Evolutionary conservation across 2,329 filamentous ascomycete genomes (phyloP), one percentile per base, ranked within the genome.

Genomic region (Talaromyces funiculosus): DNA sequence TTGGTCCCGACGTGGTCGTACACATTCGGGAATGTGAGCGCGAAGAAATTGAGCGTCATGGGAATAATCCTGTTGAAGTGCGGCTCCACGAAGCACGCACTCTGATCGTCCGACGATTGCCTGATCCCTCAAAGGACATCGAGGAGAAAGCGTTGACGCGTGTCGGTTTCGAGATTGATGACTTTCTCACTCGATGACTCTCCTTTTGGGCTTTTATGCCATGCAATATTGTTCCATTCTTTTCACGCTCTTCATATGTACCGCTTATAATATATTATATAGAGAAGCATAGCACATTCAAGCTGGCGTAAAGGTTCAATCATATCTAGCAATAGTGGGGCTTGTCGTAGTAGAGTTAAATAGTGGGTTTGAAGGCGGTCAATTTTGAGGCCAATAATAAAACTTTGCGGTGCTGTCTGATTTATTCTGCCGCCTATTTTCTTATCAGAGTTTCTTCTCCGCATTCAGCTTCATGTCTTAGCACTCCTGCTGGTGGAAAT

Each of bases 81-180:
- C 71, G 77, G 18, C 62, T 79, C 31, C 78, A 77, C 58, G 81
- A 81, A 57, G 79, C 80, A 10, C 69, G 72, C 16, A 73, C 73
- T 4, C 65, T 88, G 68, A 75, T 87, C 18, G 77, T 89, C 42
- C 77, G 82, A 57, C 76, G 84, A 56, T 53, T 66, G 35, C 61
- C 64, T 47, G 73, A 67, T 9, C 61, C 65, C 31, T 43, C 64
- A 4, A 66, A 65, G 68, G 74, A 76, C 26, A 71, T 90, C 64
- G 86, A 87, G 63, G 87, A 90, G 72, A 87, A 84, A 68, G 86
- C 86, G 10, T 80, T 92, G 72, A 82, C 91, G 62, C 81, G 92
- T 63, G 78, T 96, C 54, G 88, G 86, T 1, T 97, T 97, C 75
- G 92, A 97, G 77, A 86, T 97, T 64, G 84, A 89, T 59, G 92